Percentiles rank a stretch among this genome's conserved stretches.
phyloP scores from a whole-genome alignment of 2,329 filamentous ascomycete genomes.

The Nothopassalora personata region DNA sequence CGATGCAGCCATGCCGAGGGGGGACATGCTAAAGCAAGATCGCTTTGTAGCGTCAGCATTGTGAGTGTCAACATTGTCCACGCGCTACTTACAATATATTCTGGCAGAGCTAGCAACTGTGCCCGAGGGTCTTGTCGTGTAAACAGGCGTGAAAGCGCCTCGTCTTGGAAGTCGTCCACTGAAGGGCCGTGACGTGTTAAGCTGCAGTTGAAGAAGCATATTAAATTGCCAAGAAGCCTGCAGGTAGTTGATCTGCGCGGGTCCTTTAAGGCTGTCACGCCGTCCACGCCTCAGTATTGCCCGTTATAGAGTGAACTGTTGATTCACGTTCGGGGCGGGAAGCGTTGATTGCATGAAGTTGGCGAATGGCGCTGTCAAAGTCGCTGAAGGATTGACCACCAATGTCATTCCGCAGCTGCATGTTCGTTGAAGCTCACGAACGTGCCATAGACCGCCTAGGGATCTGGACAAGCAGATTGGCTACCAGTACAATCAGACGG shows the following conservation, averaged over 20 bases:
- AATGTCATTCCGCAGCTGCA: neutral
- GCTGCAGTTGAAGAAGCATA: neutral
- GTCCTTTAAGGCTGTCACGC: neutral
- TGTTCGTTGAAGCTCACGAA: neutral
- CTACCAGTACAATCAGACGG: too few species aligned
- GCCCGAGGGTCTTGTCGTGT: neutral
- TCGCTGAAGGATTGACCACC: neutral
- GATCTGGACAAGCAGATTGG: too few species aligned
- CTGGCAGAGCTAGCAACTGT: neutral
- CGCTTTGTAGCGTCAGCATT: neutral
- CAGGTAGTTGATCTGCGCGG: neutral
- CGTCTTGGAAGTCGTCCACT: too few species aligned
- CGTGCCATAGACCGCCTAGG: neutral
- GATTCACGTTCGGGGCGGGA: too few species aligned
- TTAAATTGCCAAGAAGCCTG: neutral
- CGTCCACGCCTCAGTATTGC: neutral
- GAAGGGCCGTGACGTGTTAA: neutral
- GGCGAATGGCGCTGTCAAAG: neutral
- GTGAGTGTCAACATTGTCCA: neutral
- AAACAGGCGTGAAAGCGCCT: neutral
- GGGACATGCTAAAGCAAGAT: neutral
- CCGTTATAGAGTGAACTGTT: too few species aligned
- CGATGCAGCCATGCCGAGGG: neutral
- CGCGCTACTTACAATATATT: neutral
- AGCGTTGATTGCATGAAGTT: neutral